These are phyloP conservation scores for Coemansia sp. DNA, from an alignment of 371 early-diverging fungal genomes.

Conservation along the genomic window DNA sequence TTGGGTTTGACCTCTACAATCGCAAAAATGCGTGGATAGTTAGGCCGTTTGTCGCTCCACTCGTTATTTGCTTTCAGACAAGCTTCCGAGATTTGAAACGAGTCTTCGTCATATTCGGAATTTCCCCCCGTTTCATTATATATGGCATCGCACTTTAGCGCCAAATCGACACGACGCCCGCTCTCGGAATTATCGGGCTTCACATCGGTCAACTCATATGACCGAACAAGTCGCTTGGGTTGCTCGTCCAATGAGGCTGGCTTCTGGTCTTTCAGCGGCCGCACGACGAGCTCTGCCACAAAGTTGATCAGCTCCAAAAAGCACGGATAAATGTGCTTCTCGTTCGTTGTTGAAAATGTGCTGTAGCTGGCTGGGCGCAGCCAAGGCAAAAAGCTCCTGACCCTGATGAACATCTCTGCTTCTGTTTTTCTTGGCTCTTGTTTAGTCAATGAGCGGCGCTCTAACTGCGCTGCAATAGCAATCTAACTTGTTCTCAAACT, in stretches of 20 bases:
- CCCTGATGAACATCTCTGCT: background rate
- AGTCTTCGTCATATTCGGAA: background rate
- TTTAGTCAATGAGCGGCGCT: too few species aligned
- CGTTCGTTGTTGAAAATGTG: too few species aligned
- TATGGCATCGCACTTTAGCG: background rate
- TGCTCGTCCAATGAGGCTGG: too few species aligned
- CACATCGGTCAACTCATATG: background rate
- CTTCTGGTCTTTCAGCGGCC: too few species aligned
- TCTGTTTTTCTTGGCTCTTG: background rate
- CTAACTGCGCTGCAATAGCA: too few species aligned
- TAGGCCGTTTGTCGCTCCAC: background rate
- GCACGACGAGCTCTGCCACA: too few species aligned
- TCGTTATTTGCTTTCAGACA: background rate
- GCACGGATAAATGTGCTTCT: too few species aligned
- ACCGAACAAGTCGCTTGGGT: background rate
- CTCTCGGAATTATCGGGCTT: background rate
- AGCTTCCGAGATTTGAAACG: background rate
- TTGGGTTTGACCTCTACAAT: background rate
- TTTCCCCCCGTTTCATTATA: background rate
- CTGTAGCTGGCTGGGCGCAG: too few species aligned
- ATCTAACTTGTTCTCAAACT: too few species aligned
- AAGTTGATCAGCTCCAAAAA: too few species aligned
- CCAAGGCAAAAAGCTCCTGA: background rate
- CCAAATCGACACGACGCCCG: background rate
- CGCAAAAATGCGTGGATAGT: background rate